phyloP scores from a whole-genome alignment of 1,284 basidiomycete genomes.

The Apiotrichum akiyoshidainum region DNA sequence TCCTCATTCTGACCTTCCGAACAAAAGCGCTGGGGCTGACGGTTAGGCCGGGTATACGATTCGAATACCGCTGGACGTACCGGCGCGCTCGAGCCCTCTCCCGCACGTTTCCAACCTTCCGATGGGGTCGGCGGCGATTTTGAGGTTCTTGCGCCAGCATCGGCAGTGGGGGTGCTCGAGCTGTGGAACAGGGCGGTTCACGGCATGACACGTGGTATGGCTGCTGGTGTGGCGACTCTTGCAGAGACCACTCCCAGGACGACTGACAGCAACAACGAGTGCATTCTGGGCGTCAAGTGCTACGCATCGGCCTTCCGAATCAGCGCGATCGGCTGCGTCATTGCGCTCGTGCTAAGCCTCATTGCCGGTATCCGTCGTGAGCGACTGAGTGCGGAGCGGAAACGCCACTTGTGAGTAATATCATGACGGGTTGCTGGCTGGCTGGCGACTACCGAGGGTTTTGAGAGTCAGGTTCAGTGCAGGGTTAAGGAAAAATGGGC shows the following conservation, averaged over 20 bases:
- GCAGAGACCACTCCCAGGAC: background rate
- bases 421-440: background rate
- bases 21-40: slow-evolving; percentile 3
- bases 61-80: slow-evolving; percentile 56
- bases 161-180: slow-evolving; percentile 1
- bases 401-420: slow-evolving; percentile 10
- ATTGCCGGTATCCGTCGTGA: slow-evolving; percentile 41
- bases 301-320: slow-evolving; percentile 47
- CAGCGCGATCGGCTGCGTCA: slow-evolving; percentile 32
- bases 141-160: slow-evolving; percentile 2
- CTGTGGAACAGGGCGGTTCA: slow-evolving; percentile 10
- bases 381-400: slow-evolving; percentile 19
- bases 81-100: background rate
- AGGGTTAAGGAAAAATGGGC: no score
- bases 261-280: slow-evolving; percentile 19
- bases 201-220: slow-evolving; percentile 6
- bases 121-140: background rate
- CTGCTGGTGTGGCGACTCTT: background rate
- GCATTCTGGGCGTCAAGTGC: slow-evolving; percentile 43
- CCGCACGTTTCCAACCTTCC: background rate
- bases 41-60: slow-evolving; percentile 60
- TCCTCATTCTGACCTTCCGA: background rate
- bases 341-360: slow-evolving; percentile 41
- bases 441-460: no score
- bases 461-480: no score